Base-by-base conservation (phyloP, 2,329 filamentous ascomycete species). In the Parafenestella ontariensis region DNA sequence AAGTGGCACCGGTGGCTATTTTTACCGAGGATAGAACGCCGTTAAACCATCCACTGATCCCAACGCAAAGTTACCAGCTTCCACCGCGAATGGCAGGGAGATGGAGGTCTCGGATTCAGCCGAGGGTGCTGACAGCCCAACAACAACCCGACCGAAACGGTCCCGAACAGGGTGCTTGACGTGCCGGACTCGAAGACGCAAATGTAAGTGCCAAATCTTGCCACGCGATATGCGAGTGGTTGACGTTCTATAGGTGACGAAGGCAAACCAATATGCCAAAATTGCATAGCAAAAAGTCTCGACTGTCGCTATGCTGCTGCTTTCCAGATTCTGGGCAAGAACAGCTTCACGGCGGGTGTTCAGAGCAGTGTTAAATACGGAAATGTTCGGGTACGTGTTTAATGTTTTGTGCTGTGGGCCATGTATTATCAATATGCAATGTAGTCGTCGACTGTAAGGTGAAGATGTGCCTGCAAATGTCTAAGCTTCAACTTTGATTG, bases 241-340 rank as follows among this genome's bases (percentile, higher is more conserved):
- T 58, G 26, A 29, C 18, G 36, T 31, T 24, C 4, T 5, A 28
- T 51, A 83, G 81, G 82, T 54, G 82, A 84, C 53, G 82, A 84
- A 67, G 69, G 69, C 13, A 83, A 81, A 58, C 82, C 82, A 3
- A 66, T 67, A 2, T 85, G 82, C 39, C 77, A 76, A 39, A 79
- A 81, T 57, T 84, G 82, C 53, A 64, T 76, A 15, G 72, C 75
- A 1, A 78, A 81, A 29, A 76, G 76, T 8, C 77, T 82, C 26
- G 74, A 80, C 37, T 84, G 82, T 64, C 75, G 77, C 31, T 84
- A 83, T 60, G 79, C 79, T 10, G 74, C 78, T 3, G 72, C 77
- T 17, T 69, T 83, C 36, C 80, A 78, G 0, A 83, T 84, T 58
- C 62, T 83, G 2, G 73, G 77, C 7, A 82, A 82, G 63, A 83